These are phyloP conservation scores for Pinus albicaulis DNA, from an alignment of 75 land plant genomes.

Conservation along the genomic window DNA sequence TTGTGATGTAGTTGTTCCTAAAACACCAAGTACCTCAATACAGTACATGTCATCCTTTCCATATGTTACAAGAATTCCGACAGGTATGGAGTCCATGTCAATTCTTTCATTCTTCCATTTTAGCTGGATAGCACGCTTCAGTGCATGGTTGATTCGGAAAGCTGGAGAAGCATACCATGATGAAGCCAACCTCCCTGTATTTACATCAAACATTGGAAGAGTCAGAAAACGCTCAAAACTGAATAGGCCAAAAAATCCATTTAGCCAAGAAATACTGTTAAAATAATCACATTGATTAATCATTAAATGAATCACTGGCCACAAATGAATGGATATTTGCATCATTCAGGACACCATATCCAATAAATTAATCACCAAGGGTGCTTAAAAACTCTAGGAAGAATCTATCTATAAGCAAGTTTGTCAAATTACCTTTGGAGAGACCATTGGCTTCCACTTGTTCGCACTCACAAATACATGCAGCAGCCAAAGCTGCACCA, in stretches of 20 bases:
- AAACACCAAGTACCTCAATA: conserved; percentile 42
- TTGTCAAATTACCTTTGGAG: conserved; percentile 19
- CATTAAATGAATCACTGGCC: too few relatives aligned
- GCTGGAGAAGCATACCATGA: conserved; percentile 75
- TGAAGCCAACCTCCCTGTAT: conserved; percentile 4
- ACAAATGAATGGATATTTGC: too few relatives aligned
- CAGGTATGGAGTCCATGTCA: conserved; percentile 18
- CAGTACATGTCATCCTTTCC: conserved; percentile 50
- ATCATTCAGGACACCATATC: too few relatives aligned
- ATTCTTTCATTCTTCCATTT: conserved; percentile 61
- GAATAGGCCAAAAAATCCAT: too few relatives aligned
- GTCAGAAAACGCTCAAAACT: too few relatives aligned
- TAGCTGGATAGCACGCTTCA: conserved; percentile 50
- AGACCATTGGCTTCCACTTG: conserved; percentile 9
- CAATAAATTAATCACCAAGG: too few relatives aligned
- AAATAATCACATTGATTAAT: too few relatives aligned
- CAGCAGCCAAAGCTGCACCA: conserved; percentile 77
- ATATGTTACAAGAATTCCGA: conserved; percentile 48
- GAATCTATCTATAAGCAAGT: too few relatives aligned
- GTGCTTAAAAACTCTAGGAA: too few relatives aligned
- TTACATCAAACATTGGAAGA: too few relatives aligned
- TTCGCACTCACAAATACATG: conserved; percentile 61
- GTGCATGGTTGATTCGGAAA: conserved; percentile 77
- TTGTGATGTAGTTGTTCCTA: too few relatives aligned
- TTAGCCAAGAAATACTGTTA: too few relatives aligned